A percentile compares a stretch with the other conserved stretches of the same genome.
These are phyloP conservation scores for Isatis lusitanica DNA, from an alignment of 441 rosid genomes.

Conservation along the genomic window DNA sequence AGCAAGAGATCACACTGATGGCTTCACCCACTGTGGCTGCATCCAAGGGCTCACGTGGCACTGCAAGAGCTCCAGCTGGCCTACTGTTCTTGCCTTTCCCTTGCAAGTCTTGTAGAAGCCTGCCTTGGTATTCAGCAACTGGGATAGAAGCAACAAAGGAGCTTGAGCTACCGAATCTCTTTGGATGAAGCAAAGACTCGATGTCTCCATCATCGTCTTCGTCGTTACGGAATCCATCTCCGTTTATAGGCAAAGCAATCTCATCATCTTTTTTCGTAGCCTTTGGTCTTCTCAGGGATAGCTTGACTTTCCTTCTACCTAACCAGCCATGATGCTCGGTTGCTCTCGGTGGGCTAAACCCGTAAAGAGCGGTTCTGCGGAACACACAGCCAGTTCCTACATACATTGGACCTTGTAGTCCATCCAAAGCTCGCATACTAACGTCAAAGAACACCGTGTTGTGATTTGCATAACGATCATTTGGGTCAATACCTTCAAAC, in stretches of 20 bases:
- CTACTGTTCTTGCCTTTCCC: slow-evolving; percentile 14
- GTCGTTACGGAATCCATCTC: neutral
- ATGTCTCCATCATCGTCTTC: neutral
- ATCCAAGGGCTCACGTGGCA: slow-evolving; percentile 74
- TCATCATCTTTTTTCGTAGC: neutral
- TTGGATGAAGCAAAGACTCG: neutral
- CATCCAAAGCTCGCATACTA: slow-evolving; percentile 7
- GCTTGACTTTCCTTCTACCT: neutral
- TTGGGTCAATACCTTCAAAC: slow-evolving; percentile 7
- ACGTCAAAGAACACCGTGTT: slow-evolving; percentile 12
- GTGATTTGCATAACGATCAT: slow-evolving; percentile 6
- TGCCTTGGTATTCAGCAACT: neutral
- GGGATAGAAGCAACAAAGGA: neutral
- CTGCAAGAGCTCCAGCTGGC: slow-evolving; percentile 63
- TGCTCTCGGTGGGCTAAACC: neutral
- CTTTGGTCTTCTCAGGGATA: neutral
- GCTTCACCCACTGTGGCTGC: slow-evolving; percentile 88
- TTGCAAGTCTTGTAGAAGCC: neutral
- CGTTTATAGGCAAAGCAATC: neutral
- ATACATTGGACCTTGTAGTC: neutral
- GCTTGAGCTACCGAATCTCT: slow-evolving; percentile 2
- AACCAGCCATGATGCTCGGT: slow-evolving; percentile 2
- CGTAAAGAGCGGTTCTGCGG: neutral
- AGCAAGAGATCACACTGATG: slow-evolving; percentile 83
- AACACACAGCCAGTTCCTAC: slow-evolving; percentile 5